Conservation (phyloP, 169 alveolate genomes). For the Eimeria necatrix region DNA sequence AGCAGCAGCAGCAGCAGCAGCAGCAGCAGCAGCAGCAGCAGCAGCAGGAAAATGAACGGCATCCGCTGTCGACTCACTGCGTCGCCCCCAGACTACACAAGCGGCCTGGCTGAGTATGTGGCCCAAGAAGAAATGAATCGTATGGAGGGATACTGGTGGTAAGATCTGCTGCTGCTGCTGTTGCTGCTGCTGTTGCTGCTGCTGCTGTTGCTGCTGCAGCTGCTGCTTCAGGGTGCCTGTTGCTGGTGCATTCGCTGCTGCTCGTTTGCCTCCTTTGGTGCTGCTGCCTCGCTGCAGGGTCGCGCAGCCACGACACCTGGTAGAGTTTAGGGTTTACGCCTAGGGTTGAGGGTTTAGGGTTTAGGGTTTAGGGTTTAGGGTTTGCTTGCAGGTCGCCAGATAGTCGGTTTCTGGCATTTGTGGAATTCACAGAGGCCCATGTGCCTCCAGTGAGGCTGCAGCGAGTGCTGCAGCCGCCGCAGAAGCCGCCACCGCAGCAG, state of each 20-base stretch:
- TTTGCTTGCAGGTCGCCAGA: slow-evolving; percentile 79
- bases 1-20: slow-evolving; percentile 15
- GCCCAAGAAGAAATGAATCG: slow-evolving; percentile 78
- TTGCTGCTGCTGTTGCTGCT: background rate
- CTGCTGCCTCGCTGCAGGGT: too few species aligned
- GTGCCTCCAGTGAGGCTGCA: slow-evolving; percentile 66
- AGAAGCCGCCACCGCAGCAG: slow-evolving; percentile 6
- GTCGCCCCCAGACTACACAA: slow-evolving; percentile 7
- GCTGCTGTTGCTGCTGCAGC: background rate
- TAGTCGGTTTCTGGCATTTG: slow-evolving; percentile 60
- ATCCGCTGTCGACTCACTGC: slow-evolving; percentile 36
- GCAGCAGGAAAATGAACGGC: background rate
- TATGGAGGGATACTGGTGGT: slow-evolving; percentile 79
- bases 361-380: slow-evolving; percentile 19
- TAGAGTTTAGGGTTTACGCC: background rate
- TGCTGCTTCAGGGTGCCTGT: background rate
- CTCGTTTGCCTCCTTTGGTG: background rate
- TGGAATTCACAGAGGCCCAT: slow-evolving; percentile 59
- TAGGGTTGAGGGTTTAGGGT: background rate
- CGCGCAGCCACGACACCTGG: too few species aligned
- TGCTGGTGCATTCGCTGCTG: too few species aligned
- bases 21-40: slow-evolving; percentile 50
- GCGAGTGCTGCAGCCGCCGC: slow-evolving; percentile 56
- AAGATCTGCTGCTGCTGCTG: slow-evolving; percentile 48
- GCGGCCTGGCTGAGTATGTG: slow-evolving; percentile 75